Conservation (phyloP, 2,329 filamentous ascomycete genomes). For the Coleophoma eucalyptorum region DNA sequence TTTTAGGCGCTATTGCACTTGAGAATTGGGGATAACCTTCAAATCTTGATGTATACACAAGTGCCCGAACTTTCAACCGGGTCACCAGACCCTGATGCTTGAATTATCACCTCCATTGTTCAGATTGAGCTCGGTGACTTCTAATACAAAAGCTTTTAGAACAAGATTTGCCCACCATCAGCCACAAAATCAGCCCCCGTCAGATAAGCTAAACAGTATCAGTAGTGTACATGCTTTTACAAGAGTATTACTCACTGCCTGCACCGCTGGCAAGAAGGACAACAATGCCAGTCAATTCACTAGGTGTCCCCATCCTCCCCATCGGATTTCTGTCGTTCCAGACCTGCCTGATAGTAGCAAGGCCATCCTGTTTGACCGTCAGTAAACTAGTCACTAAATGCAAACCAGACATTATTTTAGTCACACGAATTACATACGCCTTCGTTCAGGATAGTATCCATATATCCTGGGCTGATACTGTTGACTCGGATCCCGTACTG, state of each 20-base stretch:
- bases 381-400: neutral
- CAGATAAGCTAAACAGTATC: neutral
- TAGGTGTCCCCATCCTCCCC: conserved; percentile 60
- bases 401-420: neutral
- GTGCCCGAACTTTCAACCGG: too few relatives aligned
- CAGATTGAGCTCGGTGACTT: too few relatives aligned
- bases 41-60: too few relatives aligned
- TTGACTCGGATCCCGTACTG: conserved; percentile 68
- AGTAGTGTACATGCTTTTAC: neutral
- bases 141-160: conserved; percentile 7
- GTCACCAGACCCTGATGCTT: too few relatives aligned
- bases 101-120: too few relatives aligned
- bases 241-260: conserved; percentile 33
- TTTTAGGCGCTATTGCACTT: too few relatives aligned
- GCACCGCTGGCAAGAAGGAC: conserved; percentile 57
- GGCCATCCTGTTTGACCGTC: conserved; percentile 33
- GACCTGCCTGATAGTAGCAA: conserved; percentile 46
- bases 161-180: conserved; percentile 48
- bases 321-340: conserved; percentile 60
- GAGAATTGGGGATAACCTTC: too few relatives aligned
- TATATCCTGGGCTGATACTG: conserved; percentile 68
- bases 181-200: conserved; percentile 60
- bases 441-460: conserved; percentile 60
- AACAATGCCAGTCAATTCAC: conserved; percentile 60
- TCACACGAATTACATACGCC: conserved; percentile 28